Conservation (phyloP, 2,329 filamentous ascomycete genomes). For the Diaporthe sp. region DNA sequence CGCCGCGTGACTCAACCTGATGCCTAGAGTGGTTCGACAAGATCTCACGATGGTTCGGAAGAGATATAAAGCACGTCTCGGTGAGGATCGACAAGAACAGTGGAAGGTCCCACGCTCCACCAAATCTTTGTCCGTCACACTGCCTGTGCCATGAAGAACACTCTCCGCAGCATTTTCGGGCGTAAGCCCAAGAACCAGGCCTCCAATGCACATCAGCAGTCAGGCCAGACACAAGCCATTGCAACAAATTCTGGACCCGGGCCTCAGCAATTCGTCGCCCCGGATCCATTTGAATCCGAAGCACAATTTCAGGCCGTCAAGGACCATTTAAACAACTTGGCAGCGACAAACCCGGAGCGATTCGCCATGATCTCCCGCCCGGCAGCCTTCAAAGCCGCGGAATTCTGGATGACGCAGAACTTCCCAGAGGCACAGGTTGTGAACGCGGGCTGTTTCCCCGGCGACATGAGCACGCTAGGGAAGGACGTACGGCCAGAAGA, state of each 20-base stretch:
- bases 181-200: constrained; percentile 12
- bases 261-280: background rate
- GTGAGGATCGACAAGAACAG: background rate
- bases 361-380: constrained; percentile 1
- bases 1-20: constrained; percentile 5
- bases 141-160: background rate
- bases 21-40: background rate
- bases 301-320: constrained; percentile 15
- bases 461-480: background rate
- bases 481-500: background rate
- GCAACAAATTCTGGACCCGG: background rate
- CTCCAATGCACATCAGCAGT: background rate
- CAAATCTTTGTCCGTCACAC: background rate
- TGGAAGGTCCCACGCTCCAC: background rate
- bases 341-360: background rate
- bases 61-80: background rate
- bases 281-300: constrained; percentile 16
- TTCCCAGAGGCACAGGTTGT: constrained; percentile 2
- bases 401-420: constrained; percentile 9
- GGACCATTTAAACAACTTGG: background rate
- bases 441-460: background rate
- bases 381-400: background rate
- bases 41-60: background rate
- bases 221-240: background rate
- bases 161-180: constrained; percentile 14